Evolutionary conservation across 768 basidiomycete species (phyloP).

Genomic region (Bullera alba): DNA sequence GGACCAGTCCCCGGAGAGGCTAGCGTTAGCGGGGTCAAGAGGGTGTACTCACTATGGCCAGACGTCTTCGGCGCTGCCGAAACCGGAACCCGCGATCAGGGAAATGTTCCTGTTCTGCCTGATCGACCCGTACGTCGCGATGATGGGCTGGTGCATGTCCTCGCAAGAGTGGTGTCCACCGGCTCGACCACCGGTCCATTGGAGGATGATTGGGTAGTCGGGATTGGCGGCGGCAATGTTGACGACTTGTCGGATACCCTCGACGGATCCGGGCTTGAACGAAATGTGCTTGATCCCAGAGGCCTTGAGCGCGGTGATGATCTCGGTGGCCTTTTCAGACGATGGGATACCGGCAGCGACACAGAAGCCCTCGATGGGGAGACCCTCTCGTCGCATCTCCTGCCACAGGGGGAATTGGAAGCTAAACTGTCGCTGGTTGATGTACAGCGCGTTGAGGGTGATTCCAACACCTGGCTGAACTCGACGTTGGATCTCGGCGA

Average conservation of each 20-base stretch:
- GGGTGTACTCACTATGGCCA: conserved; percentile 65
- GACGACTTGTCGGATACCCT: conserved; percentile 94
- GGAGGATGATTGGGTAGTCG: conserved; percentile 92
- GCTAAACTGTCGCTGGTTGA: conserved; percentile 92
- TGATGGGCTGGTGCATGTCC: conserved; percentile 94
- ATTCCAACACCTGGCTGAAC: conserved; percentile 84
- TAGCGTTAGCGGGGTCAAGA: conserved; percentile 10
- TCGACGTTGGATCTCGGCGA: conserved; percentile 80
- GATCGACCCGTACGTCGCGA: conserved; percentile 82
- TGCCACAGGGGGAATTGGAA: conserved; percentile 99
- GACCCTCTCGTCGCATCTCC: conserved; percentile 89
- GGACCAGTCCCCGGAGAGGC: conserved; percentile 90
- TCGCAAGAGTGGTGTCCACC: conserved; percentile 98
- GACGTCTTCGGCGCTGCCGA: conserved; percentile 81
- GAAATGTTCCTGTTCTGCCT: conserved; percentile 81
- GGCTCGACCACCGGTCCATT: conserved; percentile 98
- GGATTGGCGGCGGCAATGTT: conserved; percentile 91
- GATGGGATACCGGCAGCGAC: conserved; percentile 95
- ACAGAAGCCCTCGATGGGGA: conserved; percentile 97
- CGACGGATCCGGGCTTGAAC: conserved; percentile 97
- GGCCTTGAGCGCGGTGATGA: conserved; percentile 70
- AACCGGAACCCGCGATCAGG: conserved; percentile 89
- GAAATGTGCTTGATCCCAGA: conserved; percentile 93
- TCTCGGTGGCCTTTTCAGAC: conserved; percentile 94
- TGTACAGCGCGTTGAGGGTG: conserved; percentile 91